These are phyloP conservation scores for Chalaropsis ovoidea DNA, from an alignment of 2,329 filamentous ascomycete species.

Conservation along the genomic window DNA sequence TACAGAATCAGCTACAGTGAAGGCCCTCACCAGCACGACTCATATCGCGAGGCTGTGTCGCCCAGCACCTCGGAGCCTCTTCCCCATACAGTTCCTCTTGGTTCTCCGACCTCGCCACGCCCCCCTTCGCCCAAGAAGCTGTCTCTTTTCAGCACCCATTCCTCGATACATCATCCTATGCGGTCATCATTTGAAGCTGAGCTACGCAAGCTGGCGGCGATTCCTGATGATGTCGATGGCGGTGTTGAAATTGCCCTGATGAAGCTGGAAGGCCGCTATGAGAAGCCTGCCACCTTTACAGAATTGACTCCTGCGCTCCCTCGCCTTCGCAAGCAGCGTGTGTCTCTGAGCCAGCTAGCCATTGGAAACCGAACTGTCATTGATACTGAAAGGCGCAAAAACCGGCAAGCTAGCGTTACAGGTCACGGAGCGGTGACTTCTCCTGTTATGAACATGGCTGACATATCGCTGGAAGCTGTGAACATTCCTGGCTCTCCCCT, in stretches of 20 bases:
- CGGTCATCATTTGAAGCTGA: conserved; percentile 77
- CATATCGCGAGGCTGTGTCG: conserved; percentile 37
- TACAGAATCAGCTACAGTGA: conserved; percentile 37
- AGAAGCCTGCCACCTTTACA: conserved; percentile 34
- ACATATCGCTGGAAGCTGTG: conserved; percentile 18
- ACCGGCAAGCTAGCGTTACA: conserved; percentile 35
- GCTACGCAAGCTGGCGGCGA: conserved; percentile 73
- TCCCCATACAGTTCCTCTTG: conserved; percentile 46
- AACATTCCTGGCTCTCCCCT: conserved; percentile 19
- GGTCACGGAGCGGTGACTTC: conserved; percentile 35
- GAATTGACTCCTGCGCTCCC: conserved; percentile 8
- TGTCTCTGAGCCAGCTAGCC: conserved; percentile 22
- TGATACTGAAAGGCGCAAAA: conserved; percentile 39
- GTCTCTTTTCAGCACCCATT: conserved; percentile 52
- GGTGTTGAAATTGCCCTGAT: conserved; percentile 85
- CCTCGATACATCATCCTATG: conserved; percentile 49
- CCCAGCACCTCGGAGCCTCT: conserved; percentile 36
- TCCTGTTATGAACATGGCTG: conserved; percentile 26
- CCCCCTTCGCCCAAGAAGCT: conserved; percentile 32
- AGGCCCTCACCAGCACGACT: conserved; percentile 25
- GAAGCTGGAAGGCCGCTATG: conserved; percentile 82
- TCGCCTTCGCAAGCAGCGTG: conserved; percentile 21
- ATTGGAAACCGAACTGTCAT: conserved; percentile 34
- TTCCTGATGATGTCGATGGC: conserved; percentile 75
- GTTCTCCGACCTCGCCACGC: conserved; percentile 36